Base-by-base conservation (phyloP, 345 rosid genomes). In the Euphorbia peplus region DNA sequence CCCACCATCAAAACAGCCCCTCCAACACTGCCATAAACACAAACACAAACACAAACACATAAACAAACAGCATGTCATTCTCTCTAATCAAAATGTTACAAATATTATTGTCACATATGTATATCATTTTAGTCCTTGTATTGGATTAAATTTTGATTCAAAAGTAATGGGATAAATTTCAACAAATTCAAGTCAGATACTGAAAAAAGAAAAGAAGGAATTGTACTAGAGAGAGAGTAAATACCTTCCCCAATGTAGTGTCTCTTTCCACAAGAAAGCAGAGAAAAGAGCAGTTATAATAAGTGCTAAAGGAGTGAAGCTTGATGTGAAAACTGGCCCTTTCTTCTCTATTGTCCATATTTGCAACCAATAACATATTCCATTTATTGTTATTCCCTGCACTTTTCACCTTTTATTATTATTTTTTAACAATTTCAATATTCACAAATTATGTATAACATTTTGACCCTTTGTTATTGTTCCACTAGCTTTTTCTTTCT, bases 301-400 rank as follows among this genome's bases (percentile, higher is more conserved):
- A 25, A 93, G 96, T 16, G 97, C 87, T 18, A 90, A 62, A 28
- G 98, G 98, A 70, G 95, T 86, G 78, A 87, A 93, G 63, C 82
- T 81, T 54, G 97, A 81, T 4, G 86, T 79, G 79, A 88, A 93
- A 54, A 92, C 91, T 16, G 98, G 95, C 3, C 98, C 96, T 78
- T 82, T 93, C 85, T 86, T 87, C 83, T 90, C 87, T 67, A 88
- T 85, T 0, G 83, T 79, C 98, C 98, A 90, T 3, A 87, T 85
- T 93, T 90, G 98, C 37, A 93, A 64, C 90, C 95, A 90, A 74
- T 88, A 90, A 19, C 91, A 79, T 11, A 90, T 72, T 6, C 91
- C 95, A 58, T 82, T 86, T 48, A 92, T 88, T 39, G 84, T 60
- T 56, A 90, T 72, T 8, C 98, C 98, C 98, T 92, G 86, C 76